Evolutionary conservation across 176 grass and related monocot genomes (phyloP), one percentile per base, ranked within the genome.

Genomic region (Dendrocalamus sinicus): DNA sequence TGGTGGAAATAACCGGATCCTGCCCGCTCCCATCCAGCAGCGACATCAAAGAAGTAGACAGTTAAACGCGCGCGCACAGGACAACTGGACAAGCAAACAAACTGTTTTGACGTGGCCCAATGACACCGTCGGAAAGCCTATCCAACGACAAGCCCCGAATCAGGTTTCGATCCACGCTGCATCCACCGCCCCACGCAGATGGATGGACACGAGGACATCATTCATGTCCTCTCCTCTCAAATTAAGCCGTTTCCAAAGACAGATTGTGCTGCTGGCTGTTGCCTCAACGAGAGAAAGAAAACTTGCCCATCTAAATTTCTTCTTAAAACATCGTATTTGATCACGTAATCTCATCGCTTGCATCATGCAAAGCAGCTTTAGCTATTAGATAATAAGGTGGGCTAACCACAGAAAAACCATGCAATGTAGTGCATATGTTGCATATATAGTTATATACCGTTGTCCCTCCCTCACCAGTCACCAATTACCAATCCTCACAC

Each of bases 401-500:
- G 55, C 53, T 55, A 78, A 20, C 72, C 72, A 28, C 54, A 8
- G 22, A 19, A 55, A 55, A 55, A 63, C 19, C 45, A 67, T 53
- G 63, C 19, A 47, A 12, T 26, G 8, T 17, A 45, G 9, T 78
- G 40, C 40, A 62, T 28, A 62, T 22, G 14, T 59, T 60, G 6
- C 53, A 46, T 78, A 24, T 24, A 76, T 58, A 5, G 24, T 12
- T 73, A 47, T 62, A 20, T 9, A 48, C 51, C 19, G 14, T 22
- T 11, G 44, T 11, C 70, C 35, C 47, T 57, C 32, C 22, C 68
- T 83, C 87, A 53, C 87, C 81, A 63, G 12, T 43, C 43, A 46
- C 7, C 5, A 9, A 0, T 43, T 30, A 46, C 7, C 5, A 9
- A 0, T 45, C 52, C 24, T 6, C 64, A 32, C 7, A 8, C 74